Evolutionary conservation across 2,329 filamentous ascomycete species (phyloP).

Genomic region (Graphilbum ipis-grandicollis): DNA sequence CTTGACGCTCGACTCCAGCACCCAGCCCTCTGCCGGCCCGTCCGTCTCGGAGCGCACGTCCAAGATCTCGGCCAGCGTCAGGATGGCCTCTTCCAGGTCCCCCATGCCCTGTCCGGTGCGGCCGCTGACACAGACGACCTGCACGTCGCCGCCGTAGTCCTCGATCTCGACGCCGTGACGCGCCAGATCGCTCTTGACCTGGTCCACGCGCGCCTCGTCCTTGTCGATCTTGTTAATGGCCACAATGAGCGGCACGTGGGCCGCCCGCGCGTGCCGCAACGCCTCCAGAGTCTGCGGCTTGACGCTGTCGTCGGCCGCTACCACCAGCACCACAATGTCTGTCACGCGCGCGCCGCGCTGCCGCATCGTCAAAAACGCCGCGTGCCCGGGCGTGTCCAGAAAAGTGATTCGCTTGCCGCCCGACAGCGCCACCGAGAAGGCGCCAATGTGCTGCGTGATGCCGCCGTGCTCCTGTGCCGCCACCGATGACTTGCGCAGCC

Average conservation of each 20-base stretch:
- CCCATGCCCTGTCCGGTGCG: slow-evolving; percentile 88
- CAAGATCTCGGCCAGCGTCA: slow-evolving; percentile 73
- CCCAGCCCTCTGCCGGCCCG: slow-evolving; percentile 76
- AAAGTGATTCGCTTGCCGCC: slow-evolving; percentile 87
- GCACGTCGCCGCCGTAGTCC: slow-evolving; percentile 86
- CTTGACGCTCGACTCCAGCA: slow-evolving; percentile 84
- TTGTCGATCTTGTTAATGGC: slow-evolving; percentile 97
- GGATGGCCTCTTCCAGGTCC: slow-evolving; percentile 78
- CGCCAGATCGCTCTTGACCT: slow-evolving; percentile 76
- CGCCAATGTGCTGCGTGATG: slow-evolving; percentile 96
- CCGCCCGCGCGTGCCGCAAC: slow-evolving; percentile 75
- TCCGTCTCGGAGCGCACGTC: slow-evolving; percentile 70
- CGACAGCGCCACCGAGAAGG: slow-evolving; percentile 80
- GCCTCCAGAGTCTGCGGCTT: slow-evolving; percentile 95
- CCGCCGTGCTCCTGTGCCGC: slow-evolving; percentile 86
- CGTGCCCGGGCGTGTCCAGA: slow-evolving; percentile 89
- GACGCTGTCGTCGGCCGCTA: slow-evolving; percentile 92
- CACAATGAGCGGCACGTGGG: slow-evolving; percentile 88
- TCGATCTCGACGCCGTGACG: slow-evolving; percentile 78
- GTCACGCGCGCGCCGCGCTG: slow-evolving; percentile 91
- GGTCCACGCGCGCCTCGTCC: slow-evolving; percentile 59
- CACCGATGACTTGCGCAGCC: slow-evolving; percentile 79
- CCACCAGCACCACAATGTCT: slow-evolving; percentile 89
- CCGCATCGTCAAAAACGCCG: slow-evolving; percentile 89
- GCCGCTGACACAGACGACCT: slow-evolving; percentile 79